These are phyloP conservation scores for Alternaria gaisen DNA, from an alignment of 2,329 filamentous ascomycete genomes.

Conservation along the genomic window DNA sequence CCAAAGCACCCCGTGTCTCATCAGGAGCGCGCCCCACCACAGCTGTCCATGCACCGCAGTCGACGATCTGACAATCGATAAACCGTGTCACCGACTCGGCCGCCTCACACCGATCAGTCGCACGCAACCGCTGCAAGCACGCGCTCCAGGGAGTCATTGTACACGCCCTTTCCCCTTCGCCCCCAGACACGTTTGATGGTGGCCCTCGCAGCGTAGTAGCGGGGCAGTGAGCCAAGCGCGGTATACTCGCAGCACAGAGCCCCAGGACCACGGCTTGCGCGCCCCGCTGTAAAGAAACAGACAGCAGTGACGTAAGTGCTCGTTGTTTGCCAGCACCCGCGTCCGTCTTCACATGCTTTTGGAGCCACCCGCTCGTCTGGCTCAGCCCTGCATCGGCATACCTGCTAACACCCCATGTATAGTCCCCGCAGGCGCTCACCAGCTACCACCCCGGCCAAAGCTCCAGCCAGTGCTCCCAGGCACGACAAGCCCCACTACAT, in stretches of 20 bases:
- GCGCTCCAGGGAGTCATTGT: not conserved
- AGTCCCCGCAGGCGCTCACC: slow-evolving; percentile 11
- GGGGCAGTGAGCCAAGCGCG: slow-evolving; percentile 25
- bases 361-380: slow-evolving; percentile 2
- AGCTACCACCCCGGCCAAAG: slow-evolving; percentile 4
- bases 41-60: slow-evolving; percentile 14
- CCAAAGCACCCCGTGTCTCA: not conserved
- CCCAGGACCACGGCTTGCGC: slow-evolving; percentile 20
- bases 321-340: slow-evolving; percentile 3
- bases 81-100: slow-evolving; percentile 6
- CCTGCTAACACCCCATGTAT: slow-evolving; percentile 15
- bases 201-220: slow-evolving; percentile 21
- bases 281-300: slow-evolving; percentile 14
- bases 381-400: slow-evolving; percentile 15
- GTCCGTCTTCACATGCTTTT: slow-evolving; percentile 10
- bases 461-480: slow-evolving; percentile 8
- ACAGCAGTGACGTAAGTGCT: slow-evolving; percentile 20
- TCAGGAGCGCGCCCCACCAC: slow-evolving; percentile 10
- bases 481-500: slow-evolving; percentile 3
- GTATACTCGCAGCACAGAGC: slow-evolving; percentile 7
- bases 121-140: not conserved
- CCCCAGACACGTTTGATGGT: slow-evolving; percentile 19
- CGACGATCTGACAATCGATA: slow-evolving; percentile 14
- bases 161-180: not conserved
- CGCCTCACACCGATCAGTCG: slow-evolving; percentile 13